phyloP scores from a whole-genome alignment of 1,284 basidiomycete genomes.

The Inonotus obliquus region DNA sequence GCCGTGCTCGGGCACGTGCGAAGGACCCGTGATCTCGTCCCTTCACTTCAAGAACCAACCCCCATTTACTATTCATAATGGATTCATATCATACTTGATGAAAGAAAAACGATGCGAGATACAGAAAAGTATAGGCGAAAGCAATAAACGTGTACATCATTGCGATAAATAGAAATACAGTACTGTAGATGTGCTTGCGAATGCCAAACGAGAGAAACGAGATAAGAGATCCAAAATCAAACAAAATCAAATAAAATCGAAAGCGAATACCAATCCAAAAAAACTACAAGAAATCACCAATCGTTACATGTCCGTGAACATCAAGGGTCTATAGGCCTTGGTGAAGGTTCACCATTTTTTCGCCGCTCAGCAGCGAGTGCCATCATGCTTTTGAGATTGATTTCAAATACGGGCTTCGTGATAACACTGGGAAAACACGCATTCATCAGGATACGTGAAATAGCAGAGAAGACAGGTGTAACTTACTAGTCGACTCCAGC shows the following conservation, averaged over 20 bases:
- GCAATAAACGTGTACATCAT: neutral
- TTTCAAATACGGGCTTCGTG: conserved; percentile 66
- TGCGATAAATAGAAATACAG: neutral
- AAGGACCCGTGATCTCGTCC: conserved; percentile 1
- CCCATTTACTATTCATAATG: neutral
- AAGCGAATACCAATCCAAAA: neutral
- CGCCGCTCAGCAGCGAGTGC: conserved; percentile 47
- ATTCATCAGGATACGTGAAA: neutral
- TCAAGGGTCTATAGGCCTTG: neutral
- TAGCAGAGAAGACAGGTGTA: neutral
- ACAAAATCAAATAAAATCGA: neutral
- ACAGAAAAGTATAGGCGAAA: neutral
- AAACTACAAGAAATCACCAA: neutral
- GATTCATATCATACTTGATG: neutral
- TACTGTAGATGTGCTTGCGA: neutral
- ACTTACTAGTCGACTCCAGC: conserved; percentile 54
- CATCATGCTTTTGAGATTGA: conserved; percentile 49
- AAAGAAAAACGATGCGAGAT: no score
- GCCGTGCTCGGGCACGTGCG: conserved; percentile 8
- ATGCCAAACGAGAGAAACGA: neutral
- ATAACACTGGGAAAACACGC: conserved; percentile 36
- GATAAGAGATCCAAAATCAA: conserved; percentile 4
- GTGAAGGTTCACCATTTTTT: conserved; percentile 23
- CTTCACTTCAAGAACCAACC: neutral
- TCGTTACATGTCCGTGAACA: no score